phyloP scores from a whole-genome alignment of 2,329 filamentous ascomycete species.

The Botryotinia convoluta region DNA sequence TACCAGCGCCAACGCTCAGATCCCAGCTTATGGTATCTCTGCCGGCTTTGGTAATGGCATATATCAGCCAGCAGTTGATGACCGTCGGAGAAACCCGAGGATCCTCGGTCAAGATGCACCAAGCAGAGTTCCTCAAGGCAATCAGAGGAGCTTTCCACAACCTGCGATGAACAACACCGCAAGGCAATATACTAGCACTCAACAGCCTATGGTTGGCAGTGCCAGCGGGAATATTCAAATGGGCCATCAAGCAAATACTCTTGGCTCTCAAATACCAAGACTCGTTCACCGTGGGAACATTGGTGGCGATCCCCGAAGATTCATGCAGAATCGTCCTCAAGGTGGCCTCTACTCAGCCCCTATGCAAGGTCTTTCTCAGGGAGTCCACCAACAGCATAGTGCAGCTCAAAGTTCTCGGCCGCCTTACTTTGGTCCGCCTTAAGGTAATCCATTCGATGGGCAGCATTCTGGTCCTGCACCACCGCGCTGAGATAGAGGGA shows the following conservation, averaged over 20 bases:
- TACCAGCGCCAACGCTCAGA: accelerated
- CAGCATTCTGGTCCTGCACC: neutral
- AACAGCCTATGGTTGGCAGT: neutral
- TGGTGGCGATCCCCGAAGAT: accelerated
- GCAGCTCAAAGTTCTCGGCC: accelerated
- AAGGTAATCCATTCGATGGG: neutral
- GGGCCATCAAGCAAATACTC: neutral
- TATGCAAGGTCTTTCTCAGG: neutral
- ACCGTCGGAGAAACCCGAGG: neutral
- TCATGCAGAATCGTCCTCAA: neutral
- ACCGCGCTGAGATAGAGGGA: neutral
- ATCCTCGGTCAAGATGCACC: neutral
- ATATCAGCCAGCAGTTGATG: neutral
- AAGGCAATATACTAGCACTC: neutral
- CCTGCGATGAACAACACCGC: neutral
- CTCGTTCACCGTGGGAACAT: accelerated
- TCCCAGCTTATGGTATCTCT: neutral
- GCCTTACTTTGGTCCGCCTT: neutral
- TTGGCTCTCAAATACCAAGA: neutral
- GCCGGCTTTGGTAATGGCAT: neutral
- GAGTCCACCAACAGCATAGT: neutral
- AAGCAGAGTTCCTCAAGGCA: neutral
- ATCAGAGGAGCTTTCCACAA: neutral
- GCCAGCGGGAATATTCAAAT: accelerated
- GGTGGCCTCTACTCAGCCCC: neutral